Evolutionary conservation across 208 protist genomes (phyloP).

Genomic region (Crithidia brevicula): DNA sequence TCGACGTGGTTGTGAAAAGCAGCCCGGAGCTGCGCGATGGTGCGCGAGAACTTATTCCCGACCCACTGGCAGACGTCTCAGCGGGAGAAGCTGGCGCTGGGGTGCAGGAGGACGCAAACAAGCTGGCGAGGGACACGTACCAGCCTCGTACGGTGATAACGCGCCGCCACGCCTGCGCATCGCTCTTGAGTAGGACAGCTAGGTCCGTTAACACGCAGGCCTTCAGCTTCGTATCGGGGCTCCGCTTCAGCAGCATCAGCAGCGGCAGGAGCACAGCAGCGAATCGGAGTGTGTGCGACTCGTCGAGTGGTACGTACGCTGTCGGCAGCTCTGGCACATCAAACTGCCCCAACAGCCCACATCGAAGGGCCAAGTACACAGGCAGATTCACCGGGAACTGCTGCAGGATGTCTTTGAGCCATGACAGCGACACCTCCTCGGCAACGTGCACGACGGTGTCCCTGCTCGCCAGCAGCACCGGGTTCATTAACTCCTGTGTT

Average conservation of each 20-base stretch:
- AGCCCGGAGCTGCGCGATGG: not conserved
- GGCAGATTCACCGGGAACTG: conserved; percentile 34
- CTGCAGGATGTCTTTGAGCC: conserved; percentile 61
- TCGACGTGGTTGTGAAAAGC: conserved; percentile 38
- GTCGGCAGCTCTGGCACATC: conserved; percentile 38
- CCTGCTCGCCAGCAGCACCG: conserved; percentile 43
- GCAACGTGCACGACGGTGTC: conserved; percentile 65
- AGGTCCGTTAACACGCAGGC: conserved; percentile 58
- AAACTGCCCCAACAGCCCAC: conserved; percentile 70
- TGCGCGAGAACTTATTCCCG: not conserved
- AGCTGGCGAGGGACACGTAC: conserved; percentile 62
- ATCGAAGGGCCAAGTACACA: conserved; percentile 72
- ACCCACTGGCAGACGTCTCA: not conserved
- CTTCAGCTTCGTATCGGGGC: conserved; percentile 44
- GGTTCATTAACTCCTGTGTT: conserved; percentile 84
- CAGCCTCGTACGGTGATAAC: conserved; percentile 67
- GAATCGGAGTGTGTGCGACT: conserved; percentile 53
- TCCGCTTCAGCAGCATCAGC: conserved; percentile 60
- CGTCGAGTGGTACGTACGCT: conserved; percentile 35
- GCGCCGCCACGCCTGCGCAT: conserved; percentile 62
- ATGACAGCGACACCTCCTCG: conserved; percentile 72
- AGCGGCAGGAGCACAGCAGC: conserved; percentile 58
- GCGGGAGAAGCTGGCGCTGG: not conserved
- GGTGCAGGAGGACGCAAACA: conserved; percentile 35
- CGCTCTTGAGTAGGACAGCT: conserved; percentile 52